Conservation (phyloP, 2,329 filamentous ascomycete genomes). For the Pseudogymnoascus verrucosus region DNA sequence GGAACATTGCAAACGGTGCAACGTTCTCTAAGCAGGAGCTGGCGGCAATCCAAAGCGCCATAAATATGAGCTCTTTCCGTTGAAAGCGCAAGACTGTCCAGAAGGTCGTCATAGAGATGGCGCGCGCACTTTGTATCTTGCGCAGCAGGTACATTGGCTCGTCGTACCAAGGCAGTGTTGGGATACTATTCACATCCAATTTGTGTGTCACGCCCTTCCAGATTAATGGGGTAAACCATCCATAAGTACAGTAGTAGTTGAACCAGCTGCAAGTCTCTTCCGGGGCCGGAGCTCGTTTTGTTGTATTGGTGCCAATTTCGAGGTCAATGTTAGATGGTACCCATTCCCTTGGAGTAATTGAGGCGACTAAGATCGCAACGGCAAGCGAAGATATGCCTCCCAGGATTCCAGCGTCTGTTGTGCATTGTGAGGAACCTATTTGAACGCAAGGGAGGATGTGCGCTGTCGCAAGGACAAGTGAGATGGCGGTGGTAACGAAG, state of each 20-base stretch:
- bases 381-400: conserved; percentile 32
- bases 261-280: conserved; percentile 49
- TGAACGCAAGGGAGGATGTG: conserved; percentile 39
- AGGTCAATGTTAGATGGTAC: conserved; percentile 34
- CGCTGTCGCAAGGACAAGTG: conserved; percentile 31
- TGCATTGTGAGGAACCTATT: conserved; percentile 25
- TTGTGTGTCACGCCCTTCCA: conserved; percentile 37
- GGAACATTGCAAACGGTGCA: conserved; percentile 46
- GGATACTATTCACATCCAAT: no score
- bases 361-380: conserved; percentile 18
- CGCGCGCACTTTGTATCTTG: conserved; percentile 36
- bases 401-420: conserved; percentile 25
- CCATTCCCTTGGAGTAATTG: conserved; percentile 42
- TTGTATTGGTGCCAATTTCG: conserved; percentile 32
- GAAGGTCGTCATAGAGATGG: conserved; percentile 36
- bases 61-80: conserved; percentile 35
- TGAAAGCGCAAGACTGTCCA: conserved; percentile 39
- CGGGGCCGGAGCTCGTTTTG: conserved; percentile 34
- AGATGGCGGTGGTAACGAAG: conserved; percentile 32
- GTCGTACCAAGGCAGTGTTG: no score
- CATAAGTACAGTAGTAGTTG: conserved; percentile 43
- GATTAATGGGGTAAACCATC: conserved; percentile 42
- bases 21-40: conserved; percentile 34
- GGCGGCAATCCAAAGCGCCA: conserved; percentile 33
- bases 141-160: conserved; percentile 12